These are phyloP conservation scores for Carex pumila DNA, from an alignment of 176 grass and related monocot species.

Conservation along the genomic window DNA sequence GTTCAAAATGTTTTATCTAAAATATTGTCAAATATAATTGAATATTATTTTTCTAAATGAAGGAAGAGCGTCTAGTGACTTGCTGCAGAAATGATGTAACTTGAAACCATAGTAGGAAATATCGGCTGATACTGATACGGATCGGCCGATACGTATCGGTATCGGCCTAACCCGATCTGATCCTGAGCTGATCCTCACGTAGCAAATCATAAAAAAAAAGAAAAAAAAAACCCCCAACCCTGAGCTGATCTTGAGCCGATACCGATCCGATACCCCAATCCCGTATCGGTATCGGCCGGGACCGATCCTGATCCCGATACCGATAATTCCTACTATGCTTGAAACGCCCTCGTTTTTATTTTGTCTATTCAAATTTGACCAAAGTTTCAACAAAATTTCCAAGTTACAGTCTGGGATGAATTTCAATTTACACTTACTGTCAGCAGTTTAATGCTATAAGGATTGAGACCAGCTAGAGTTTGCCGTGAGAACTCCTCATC, in stretches of 20 bases:
- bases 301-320: too few species aligned
- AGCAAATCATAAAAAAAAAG: too few species aligned
- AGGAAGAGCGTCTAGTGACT: background rate
- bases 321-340: background rate
- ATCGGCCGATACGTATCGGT: too few species aligned
- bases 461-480: constrained; percentile 68
- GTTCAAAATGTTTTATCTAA: background rate
- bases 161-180: too few species aligned
- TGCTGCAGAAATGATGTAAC: background rate
- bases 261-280: too few species aligned
- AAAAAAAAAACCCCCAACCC: too few species aligned
- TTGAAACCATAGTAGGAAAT: background rate
- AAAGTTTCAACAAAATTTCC: background rate
- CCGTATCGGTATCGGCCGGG: too few species aligned
- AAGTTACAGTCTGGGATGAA: background rate
- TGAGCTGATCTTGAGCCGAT: too few species aligned
- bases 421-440: constrained; percentile 30
- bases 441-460: constrained; percentile 48
- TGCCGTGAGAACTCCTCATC: constrained; percentile 79
- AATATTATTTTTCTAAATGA: background rate
- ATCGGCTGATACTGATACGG: too few species aligned
- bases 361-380: background rate
- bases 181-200: too few species aligned
- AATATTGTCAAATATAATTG: background rate
- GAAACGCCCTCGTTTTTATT: background rate